Evolutionary conservation across 345 rosid species (phyloP).

Genomic region (Eucalyptus albens): DNA sequence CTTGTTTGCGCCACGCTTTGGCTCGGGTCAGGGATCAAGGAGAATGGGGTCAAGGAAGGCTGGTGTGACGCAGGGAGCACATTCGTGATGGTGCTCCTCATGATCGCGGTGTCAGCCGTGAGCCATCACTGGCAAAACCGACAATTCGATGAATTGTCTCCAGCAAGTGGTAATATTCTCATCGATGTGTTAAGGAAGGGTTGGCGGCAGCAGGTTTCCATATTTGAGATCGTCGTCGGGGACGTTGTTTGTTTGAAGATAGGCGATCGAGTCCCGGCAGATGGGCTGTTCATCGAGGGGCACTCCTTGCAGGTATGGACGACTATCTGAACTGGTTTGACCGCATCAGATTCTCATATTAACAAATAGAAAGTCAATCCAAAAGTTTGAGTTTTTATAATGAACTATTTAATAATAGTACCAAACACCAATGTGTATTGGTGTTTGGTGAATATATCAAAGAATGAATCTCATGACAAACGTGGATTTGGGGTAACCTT

Average conservation of each 20-base stretch:
- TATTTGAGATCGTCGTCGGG: constrained; percentile 55
- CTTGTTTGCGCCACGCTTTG: constrained; percentile 45
- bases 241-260: constrained; percentile 44
- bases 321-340: neutral
- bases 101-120: constrained; percentile 28
- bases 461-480: neutral
- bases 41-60: constrained; percentile 42
- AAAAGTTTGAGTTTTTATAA: no score
- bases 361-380: no score
- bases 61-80: constrained; percentile 72
- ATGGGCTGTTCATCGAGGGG: constrained; percentile 38
- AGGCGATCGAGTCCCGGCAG: constrained; percentile 56
- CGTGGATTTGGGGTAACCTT: rapidly evolving
- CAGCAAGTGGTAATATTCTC: constrained; percentile 33
- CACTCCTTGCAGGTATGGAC: constrained; percentile 12
- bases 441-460: neutral
- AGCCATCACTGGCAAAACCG: constrained; percentile 37
- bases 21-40: constrained; percentile 46
- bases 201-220: constrained; percentile 25
- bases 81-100: constrained; percentile 38
- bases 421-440: no score
- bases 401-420: no score
- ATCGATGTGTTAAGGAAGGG: constrained; percentile 39
- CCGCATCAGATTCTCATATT: neutral
- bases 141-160: constrained; percentile 45